A percentile compares a stretch with the other conserved stretches of the same genome.
Conservation (phyloP, 2,329 filamentous ascomycete genomes). For the Exophiala xenobiotica region DNA sequence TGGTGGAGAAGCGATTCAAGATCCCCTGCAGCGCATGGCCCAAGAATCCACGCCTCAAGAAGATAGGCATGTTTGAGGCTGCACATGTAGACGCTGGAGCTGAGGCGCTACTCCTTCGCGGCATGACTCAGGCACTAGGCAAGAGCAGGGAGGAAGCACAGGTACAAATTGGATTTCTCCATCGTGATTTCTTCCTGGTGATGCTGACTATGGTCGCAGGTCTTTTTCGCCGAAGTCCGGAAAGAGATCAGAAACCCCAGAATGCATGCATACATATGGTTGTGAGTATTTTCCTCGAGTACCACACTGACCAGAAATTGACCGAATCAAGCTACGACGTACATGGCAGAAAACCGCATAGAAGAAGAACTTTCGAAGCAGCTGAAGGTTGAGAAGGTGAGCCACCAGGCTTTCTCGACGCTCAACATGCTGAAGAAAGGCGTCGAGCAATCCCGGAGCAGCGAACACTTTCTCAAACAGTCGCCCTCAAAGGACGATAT, state of each 20-base stretch:
- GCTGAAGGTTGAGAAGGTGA: no score
- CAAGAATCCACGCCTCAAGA: constrained; percentile 29
- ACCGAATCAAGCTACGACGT: background rate
- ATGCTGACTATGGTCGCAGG: constrained; percentile 1
- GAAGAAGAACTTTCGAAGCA: no score
- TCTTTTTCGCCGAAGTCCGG: constrained; percentile 24
- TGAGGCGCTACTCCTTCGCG: constrained; percentile 25
- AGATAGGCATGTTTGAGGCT: constrained; percentile 24
- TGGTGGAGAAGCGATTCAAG: constrained; percentile 28
- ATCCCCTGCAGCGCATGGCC: constrained; percentile 30
- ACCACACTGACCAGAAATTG: background rate
- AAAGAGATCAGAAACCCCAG: constrained; percentile 9
- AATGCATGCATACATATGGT: constrained; percentile 10
- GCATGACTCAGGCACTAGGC: constrained; percentile 28
- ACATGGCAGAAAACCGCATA: background rate
- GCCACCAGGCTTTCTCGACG: no score
- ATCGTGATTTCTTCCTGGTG: background rate
- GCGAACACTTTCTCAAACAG: no score
- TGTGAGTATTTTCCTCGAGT: constrained; percentile 6
- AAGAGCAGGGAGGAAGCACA: constrained; percentile 27
- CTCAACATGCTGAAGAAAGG: no score
- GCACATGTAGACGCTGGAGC: constrained; percentile 19
- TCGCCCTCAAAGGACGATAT: no score
- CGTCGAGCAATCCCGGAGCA: no score
- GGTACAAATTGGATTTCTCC: background rate